Conservation (phyloP, 331 rosid species). For the Stylosanthes scabra region DNA sequence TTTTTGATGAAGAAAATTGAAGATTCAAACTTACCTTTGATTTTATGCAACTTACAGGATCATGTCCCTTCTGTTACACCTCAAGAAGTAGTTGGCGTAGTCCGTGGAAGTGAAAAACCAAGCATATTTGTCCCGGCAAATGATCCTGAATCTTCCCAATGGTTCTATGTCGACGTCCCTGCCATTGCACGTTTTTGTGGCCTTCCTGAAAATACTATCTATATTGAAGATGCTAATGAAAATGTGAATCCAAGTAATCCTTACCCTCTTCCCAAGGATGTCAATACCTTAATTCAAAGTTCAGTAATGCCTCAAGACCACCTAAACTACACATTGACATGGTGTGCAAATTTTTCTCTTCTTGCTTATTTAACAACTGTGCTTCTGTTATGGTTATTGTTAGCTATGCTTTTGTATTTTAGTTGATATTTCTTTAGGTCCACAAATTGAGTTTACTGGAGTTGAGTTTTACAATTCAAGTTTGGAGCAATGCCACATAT, state of each 20-base stretch:
- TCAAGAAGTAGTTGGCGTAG: constrained; percentile 72
- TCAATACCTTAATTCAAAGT: constrained; percentile 71
- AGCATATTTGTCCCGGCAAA: constrained; percentile 96
- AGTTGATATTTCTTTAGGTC: constrained; percentile 20
- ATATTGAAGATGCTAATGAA: constrained; percentile 74
- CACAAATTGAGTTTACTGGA: too few relatives aligned
- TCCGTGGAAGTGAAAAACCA: constrained; percentile 95
- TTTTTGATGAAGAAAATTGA: constrained; percentile 8
- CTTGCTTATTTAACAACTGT: constrained; percentile 9
- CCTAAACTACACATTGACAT: constrained; percentile 86
- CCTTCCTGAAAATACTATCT: constrained; percentile 75
- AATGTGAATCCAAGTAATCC: constrained; percentile 84
- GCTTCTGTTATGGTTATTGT: not conserved
- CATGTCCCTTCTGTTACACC: constrained; percentile 52
- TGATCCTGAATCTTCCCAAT: constrained; percentile 80
- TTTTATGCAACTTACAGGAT: constrained; percentile 57
- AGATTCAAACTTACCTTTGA: constrained; percentile 32
- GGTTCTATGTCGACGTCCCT: constrained; percentile 97
- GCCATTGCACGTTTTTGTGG: constrained; percentile 71
- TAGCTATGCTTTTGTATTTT: not conserved
- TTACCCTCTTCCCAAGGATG: constrained; percentile 92
- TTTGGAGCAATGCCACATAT: too few relatives aligned
- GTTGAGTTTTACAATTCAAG: too few relatives aligned
- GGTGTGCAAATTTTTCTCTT: constrained; percentile 57
- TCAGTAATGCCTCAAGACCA: constrained; percentile 98